Percentiles rank a stretch among this genome's conserved stretches.
Evolutionary conservation across 768 basidiomycete species (phyloP).

Genomic region (Suillus subluteus): DNA sequence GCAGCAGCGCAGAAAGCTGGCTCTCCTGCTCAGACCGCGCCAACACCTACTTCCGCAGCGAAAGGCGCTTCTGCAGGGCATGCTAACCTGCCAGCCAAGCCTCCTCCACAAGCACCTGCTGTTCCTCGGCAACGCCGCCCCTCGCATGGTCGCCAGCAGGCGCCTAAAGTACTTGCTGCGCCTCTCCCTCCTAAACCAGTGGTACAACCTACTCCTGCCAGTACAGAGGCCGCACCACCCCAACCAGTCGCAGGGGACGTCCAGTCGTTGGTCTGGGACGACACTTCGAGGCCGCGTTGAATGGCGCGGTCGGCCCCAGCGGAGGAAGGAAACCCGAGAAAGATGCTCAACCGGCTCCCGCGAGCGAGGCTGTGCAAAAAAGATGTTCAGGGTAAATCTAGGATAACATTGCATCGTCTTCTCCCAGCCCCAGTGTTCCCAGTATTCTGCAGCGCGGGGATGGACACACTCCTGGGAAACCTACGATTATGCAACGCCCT

Average conservation of each 20-base stretch:
- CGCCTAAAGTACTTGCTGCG: conserved; percentile 15
- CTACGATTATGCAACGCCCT: conserved; percentile 17
- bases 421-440: conserved; percentile 13
- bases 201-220: not conserved
- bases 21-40: conserved; percentile 15
- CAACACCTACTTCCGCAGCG: not conserved
- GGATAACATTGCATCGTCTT: conserved; percentile 7
- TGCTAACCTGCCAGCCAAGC: conserved; percentile 20
- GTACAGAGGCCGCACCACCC: conserved; percentile 18
- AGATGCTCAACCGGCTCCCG: conserved; percentile 23
- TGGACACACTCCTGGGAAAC: conserved; percentile 15
- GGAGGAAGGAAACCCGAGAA: conserved; percentile 41
- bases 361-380: not conserved
- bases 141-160: conserved; percentile 20
- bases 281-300: conserved; percentile 76
- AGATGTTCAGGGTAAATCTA: conserved; percentile 7
- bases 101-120: conserved; percentile 11
- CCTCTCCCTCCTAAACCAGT: conserved; percentile 9
- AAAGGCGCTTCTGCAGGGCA: conserved; percentile 12
- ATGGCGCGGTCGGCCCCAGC: conserved; percentile 46
- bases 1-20: conserved; percentile 28
- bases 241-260: conserved; percentile 47
- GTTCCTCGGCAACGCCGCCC: conserved; percentile 22
- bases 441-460: conserved; percentile 33
- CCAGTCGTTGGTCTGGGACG: conserved; percentile 66